Evolutionary conservation across 352 stramenopile genomes (phyloP).

Genomic region (Globisporangium polare): DNA sequence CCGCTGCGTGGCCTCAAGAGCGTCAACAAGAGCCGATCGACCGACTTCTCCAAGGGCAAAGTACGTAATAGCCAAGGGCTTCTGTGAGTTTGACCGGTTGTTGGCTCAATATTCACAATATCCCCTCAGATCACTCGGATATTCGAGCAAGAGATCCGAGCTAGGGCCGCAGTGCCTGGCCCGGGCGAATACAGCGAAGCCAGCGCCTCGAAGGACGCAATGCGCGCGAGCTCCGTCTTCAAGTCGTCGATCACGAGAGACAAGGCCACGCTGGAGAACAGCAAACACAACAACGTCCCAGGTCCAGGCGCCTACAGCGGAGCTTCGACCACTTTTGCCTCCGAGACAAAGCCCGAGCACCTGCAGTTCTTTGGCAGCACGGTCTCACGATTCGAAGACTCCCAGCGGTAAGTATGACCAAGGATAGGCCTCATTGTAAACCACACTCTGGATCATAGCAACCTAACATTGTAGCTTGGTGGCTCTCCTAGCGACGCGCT

Average conservation of each 20-base stretch:
- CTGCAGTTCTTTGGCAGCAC: slow-evolving; percentile 84
- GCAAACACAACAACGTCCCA: slow-evolving; percentile 37
- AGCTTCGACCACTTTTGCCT: slow-evolving; percentile 35
- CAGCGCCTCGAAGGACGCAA: slow-evolving; percentile 33
- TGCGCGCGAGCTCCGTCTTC: slow-evolving; percentile 61
- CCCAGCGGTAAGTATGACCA: slow-evolving; percentile 22
- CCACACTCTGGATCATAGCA: background rate
- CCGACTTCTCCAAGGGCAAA: slow-evolving; percentile 74
- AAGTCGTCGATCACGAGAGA: slow-evolving; percentile 63
- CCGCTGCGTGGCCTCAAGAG: slow-evolving; percentile 61
- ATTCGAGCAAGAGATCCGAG: slow-evolving; percentile 58
- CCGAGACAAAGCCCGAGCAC: slow-evolving; percentile 53
- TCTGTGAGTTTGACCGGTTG: too few relatives aligned
- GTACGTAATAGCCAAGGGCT: too few relatives aligned
- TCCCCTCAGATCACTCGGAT: slow-evolving; percentile 50
- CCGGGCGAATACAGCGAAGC: slow-evolving; percentile 56
- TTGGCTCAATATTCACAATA: too few relatives aligned
- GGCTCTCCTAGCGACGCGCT: slow-evolving; percentile 20
- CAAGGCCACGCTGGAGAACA: slow-evolving; percentile 25
- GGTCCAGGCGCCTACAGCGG: slow-evolving; percentile 60
- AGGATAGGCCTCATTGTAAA: background rate
- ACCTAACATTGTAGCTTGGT: background rate
- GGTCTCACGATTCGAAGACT: slow-evolving; percentile 51
- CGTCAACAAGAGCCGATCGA: slow-evolving; percentile 55
- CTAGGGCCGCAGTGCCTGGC: slow-evolving; percentile 47